Evolutionary conservation across 2,329 filamentous ascomycete genomes (phyloP).

Genomic region (Escovopsis sp.): DNA sequence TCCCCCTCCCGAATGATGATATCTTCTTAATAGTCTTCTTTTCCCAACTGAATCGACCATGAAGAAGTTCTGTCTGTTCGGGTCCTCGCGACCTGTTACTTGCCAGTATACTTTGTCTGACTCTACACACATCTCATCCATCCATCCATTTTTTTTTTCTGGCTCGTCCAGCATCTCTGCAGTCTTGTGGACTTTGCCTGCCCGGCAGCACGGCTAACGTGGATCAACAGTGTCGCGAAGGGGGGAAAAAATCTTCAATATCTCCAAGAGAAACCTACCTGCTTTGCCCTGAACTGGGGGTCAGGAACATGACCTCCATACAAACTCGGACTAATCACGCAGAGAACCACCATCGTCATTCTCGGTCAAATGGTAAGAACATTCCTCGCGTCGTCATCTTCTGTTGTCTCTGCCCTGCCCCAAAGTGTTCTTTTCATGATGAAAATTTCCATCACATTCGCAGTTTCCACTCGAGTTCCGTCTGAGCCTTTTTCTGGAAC

Average conservation of each 20-base stretch:
- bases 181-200: background rate
- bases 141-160: too few relatives aligned
- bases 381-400: too few relatives aligned
- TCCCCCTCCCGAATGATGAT: conserved; percentile 49
- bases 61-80: conserved; percentile 59
- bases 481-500: conserved; percentile 49
- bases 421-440: conserved; percentile 36
- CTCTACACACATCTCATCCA: conserved; percentile 5
- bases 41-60: conserved; percentile 81
- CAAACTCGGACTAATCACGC: too few relatives aligned
- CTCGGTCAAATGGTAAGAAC: too few relatives aligned
- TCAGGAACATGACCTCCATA: too few relatives aligned
- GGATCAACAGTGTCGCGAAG: too few relatives aligned
- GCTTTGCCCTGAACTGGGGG: too few relatives aligned
- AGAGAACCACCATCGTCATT: too few relatives aligned
- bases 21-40: conserved; percentile 61
- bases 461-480: conserved; percentile 76
- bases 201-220: conserved; percentile 2
- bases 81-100: conserved; percentile 63
- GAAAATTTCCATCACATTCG: conserved; percentile 66
- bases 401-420: conserved; percentile 1
- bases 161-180: background rate
- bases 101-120: conserved; percentile 84
- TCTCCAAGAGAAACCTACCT: too few relatives aligned
- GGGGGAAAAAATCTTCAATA: too few relatives aligned